Evolutionary conservation across 495 filamentous ascomycete genomes (phyloP).

Genomic region (Hyaloscypha finlandica): DNA sequence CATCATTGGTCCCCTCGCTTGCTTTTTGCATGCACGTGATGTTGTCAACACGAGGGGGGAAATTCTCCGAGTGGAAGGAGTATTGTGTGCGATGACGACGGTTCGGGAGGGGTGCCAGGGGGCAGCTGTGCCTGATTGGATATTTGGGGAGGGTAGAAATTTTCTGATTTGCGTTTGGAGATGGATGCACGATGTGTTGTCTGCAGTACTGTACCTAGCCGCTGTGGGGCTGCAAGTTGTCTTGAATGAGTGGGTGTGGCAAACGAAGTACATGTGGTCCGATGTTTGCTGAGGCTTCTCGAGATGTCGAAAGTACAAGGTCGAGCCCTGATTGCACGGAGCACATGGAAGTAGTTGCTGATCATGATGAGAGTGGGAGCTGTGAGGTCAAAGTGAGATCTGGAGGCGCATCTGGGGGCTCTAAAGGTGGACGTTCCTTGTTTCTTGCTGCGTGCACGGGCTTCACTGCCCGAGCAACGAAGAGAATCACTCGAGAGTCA

Average conservation of each 20-base stretch:
- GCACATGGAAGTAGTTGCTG: not conserved
- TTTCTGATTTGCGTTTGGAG: not conserved
- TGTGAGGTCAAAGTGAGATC: not conserved
- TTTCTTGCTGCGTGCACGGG: not conserved
- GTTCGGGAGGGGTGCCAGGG: not conserved
- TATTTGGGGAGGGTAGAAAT: not conserved
- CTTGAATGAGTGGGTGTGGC: not conserved
- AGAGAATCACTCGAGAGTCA: not conserved
- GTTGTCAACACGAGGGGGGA: not conserved
- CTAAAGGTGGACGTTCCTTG: not conserved
- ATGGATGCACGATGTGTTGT: slow-evolving; percentile 9
- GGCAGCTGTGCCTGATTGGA: not conserved
- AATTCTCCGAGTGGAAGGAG: slow-evolving; percentile 8
- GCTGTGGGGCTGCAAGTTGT: not conserved
- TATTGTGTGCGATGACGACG: not conserved
- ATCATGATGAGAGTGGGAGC: not conserved
- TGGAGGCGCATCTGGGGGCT: not conserved
- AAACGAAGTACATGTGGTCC: not conserved
- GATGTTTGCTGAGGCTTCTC: not conserved
- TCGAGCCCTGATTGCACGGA: not conserved
- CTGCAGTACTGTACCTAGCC: slow-evolving; percentile 1
- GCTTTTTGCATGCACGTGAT: not conserved
- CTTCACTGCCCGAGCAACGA: not conserved
- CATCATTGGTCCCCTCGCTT: not conserved
- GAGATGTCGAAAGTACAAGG: not conserved